These are phyloP conservation scores for Adansonia digitata DNA, from an alignment of 345 rosid species.

Conservation along the genomic window DNA sequence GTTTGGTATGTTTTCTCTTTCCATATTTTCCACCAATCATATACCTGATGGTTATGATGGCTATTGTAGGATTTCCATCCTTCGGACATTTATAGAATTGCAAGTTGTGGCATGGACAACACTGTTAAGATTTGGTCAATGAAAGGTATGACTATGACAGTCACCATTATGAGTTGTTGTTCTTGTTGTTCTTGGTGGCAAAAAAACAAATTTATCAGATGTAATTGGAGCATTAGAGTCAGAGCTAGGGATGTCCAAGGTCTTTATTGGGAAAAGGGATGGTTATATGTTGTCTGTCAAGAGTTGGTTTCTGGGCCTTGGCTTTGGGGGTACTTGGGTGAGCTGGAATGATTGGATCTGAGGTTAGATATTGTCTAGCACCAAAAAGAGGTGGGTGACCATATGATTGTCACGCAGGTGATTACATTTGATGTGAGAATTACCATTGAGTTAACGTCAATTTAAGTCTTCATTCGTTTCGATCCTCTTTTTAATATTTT, in stretches of 20 bases:
- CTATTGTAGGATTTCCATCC: conserved; percentile 85
- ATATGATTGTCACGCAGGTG: background rate
- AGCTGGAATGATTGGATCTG: background rate
- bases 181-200: background rate
- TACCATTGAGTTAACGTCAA: background rate
- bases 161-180: background rate
- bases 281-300: background rate
- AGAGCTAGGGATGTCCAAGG: background rate
- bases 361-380: background rate
- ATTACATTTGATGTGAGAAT: background rate
- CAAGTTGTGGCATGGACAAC: conserved; percentile 97
- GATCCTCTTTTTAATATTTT: conserved; percentile 12
- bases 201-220: background rate
- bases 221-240: background rate
- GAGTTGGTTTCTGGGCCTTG: background rate
- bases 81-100: conserved; percentile 69
- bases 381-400: background rate
- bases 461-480: background rate
- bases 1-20: background rate
- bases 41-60: conserved; percentile 11
- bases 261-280: background rate
- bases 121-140: conserved; percentile 95
- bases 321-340: background rate
- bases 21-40: background rate
- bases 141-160: conserved; percentile 69